Evolutionary conservation across 805 yeast genomes (phyloP).

Genomic region (Ascoidea rubescens): DNA sequence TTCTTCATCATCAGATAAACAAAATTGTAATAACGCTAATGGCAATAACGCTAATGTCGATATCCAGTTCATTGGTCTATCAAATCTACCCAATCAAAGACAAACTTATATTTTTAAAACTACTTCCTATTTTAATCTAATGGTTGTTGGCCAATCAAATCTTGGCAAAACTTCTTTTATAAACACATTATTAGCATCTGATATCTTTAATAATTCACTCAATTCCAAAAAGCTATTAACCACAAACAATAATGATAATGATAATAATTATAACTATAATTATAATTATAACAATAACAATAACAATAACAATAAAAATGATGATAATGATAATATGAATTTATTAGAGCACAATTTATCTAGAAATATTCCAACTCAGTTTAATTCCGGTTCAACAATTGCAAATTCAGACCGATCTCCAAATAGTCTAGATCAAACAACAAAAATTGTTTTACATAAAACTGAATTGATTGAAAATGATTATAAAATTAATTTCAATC

Average conservation of each 20-base stretch:
- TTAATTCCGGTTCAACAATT: slow-evolving; percentile 26
- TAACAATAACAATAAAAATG: too few species aligned
- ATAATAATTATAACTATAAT: slow-evolving; percentile 34
- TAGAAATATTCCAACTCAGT: background rate
- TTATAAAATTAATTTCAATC: slow-evolving; percentile 43
- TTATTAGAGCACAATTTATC: too few species aligned
- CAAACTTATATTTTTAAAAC: slow-evolving; percentile 11
- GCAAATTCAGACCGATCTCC: slow-evolving; percentile 24
- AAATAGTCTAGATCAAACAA: slow-evolving; percentile 22
- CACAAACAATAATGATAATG: slow-evolving; percentile 19
- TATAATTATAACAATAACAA: slow-evolving; percentile 48
- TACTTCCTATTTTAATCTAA: slow-evolving; percentile 67
- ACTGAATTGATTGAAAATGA: slow-evolving; percentile 46
- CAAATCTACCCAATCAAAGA: background rate
- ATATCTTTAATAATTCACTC: slow-evolving; percentile 35
- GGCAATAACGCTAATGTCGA: too few species aligned
- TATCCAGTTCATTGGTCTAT: background rate
- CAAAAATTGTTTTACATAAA: slow-evolving; percentile 20
- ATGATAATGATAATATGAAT: too few species aligned
- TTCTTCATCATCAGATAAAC: too few species aligned
- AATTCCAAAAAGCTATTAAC: slow-evolving; percentile 23
- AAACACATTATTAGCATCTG: slow-evolving; percentile 30
- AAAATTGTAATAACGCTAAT: too few species aligned
- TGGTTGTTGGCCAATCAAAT: slow-evolving; percentile 83
- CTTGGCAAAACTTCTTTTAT: slow-evolving; percentile 73